phyloP scores from a whole-genome alignment of 768 basidiomycete species.

The Termitomyces sp. region DNA sequence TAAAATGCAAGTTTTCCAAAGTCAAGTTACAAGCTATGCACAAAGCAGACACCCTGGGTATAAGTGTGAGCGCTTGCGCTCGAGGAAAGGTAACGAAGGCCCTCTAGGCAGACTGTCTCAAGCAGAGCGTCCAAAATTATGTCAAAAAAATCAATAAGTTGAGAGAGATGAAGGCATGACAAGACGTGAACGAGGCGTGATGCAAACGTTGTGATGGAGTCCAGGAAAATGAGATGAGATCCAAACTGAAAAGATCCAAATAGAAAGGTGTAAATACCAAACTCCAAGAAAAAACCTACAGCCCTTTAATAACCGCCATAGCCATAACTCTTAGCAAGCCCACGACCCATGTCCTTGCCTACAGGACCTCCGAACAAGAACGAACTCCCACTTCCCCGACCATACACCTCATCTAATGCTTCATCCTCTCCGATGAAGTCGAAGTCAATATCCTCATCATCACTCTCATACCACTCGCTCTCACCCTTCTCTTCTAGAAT shows the following conservation, averaged over 20 bases:
- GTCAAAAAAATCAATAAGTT: background rate
- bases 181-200: background rate
- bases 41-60: background rate
- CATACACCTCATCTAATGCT: constrained; percentile 1
- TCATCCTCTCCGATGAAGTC: constrained; percentile 6
- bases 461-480: constrained; percentile 6
- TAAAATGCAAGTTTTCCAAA: no score
- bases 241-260: background rate
- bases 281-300: background rate
- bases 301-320: background rate
- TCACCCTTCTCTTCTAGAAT: constrained; percentile 4
- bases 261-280: background rate
- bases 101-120: background rate
- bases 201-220: background rate
- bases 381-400: background rate
- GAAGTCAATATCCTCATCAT: background rate
- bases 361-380: background rate
- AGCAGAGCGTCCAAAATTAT: background rate
- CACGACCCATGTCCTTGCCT: constrained; percentile 4
- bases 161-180: background rate
- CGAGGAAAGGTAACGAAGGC: background rate
- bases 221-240: background rate
- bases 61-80: background rate
- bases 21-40: background rate
- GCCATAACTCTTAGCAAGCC: constrained; percentile 8